Conservation (phyloP, 768 basidiomycete genomes). For the Leccinum subtestaceum region DNA sequence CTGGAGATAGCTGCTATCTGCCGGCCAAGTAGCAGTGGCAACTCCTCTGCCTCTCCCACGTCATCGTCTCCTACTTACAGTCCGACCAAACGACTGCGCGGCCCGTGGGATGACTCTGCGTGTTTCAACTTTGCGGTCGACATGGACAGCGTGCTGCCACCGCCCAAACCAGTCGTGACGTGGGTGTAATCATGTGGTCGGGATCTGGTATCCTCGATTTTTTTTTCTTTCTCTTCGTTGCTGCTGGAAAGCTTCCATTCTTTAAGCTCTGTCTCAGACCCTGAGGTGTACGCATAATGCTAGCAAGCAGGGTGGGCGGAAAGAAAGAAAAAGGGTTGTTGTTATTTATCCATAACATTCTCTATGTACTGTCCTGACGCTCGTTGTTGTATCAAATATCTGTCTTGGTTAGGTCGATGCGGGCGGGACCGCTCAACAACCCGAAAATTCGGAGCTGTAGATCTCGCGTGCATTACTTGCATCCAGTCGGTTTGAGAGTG, state of each 20-base stretch:
- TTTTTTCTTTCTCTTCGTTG: background rate
- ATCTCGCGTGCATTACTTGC: background rate
- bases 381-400: slow-evolving; percentile 4
- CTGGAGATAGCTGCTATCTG: slow-evolving; percentile 19
- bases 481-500: no score
- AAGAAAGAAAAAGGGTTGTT: background rate
- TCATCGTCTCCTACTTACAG: slow-evolving; percentile 18
- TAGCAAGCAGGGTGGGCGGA: background rate
- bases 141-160: slow-evolving; percentile 45
- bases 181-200: slow-evolving; percentile 8
- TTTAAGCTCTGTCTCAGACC: background rate
- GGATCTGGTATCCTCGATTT: background rate
- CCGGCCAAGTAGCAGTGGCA: slow-evolving; percentile 12
- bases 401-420: background rate
- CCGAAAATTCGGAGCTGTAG: background rate
- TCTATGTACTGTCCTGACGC: slow-evolving; percentile 1
- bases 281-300: background rate
- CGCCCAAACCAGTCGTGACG: slow-evolving; percentile 44
- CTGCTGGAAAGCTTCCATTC: slow-evolving; percentile 5
- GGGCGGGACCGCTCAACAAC: slow-evolving; percentile 1
- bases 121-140: slow-evolving; percentile 43
- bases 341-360: background rate
- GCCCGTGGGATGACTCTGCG: slow-evolving; percentile 60
- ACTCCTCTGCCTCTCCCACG: slow-evolving; percentile 7
- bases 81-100: slow-evolving; percentile 33